Percentiles rank a stretch among this genome's conserved stretches.
Conservation (phyloP, 768 basidiomycete genomes). For the Kwoniella pini region DNA sequence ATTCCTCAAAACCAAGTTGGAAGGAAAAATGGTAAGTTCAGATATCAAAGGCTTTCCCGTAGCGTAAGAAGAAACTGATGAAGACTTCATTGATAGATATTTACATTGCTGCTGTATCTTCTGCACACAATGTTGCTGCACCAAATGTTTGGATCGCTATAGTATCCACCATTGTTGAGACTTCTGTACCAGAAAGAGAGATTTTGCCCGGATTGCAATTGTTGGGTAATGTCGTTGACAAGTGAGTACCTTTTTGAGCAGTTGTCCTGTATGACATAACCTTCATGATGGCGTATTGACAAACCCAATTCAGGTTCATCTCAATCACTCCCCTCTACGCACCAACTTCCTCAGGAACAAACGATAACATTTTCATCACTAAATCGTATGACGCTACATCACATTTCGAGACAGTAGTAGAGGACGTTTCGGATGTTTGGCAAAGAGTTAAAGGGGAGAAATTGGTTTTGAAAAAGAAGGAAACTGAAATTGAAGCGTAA, state of each 20-base stretch:
- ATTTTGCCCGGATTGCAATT: conserved; percentile 88
- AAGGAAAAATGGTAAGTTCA: conserved; percentile 76
- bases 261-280: background rate
- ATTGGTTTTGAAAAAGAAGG: conserved; percentile 52
- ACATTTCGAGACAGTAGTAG: conserved; percentile 98
- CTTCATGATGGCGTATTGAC: background rate
- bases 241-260: conserved; percentile 61
- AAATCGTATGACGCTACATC: conserved; percentile 97
- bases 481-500: conserved; percentile 50
- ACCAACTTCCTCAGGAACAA: conserved; percentile 75
- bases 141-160: conserved; percentile 95
- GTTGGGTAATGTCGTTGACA: conserved; percentile 88
- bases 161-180: conserved; percentile 98
- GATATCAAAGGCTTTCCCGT: background rate
- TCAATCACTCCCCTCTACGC: conserved; percentile 84
- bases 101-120: conserved; percentile 96
- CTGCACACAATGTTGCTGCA: conserved; percentile 95
- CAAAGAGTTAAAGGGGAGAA: conserved; percentile 65
- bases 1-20: conserved; percentile 98
- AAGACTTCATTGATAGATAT: too few species aligned
- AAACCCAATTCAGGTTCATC: conserved; percentile 71
- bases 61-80: too few species aligned
- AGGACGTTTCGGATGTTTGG: conserved; percentile 97
- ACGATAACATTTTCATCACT: conserved; percentile 94
- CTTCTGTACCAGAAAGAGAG: conserved; percentile 84